Evolutionary conservation across 1,139 yeast species (phyloP).

Genomic region (Wickerhamiella pararugosa): DNA sequence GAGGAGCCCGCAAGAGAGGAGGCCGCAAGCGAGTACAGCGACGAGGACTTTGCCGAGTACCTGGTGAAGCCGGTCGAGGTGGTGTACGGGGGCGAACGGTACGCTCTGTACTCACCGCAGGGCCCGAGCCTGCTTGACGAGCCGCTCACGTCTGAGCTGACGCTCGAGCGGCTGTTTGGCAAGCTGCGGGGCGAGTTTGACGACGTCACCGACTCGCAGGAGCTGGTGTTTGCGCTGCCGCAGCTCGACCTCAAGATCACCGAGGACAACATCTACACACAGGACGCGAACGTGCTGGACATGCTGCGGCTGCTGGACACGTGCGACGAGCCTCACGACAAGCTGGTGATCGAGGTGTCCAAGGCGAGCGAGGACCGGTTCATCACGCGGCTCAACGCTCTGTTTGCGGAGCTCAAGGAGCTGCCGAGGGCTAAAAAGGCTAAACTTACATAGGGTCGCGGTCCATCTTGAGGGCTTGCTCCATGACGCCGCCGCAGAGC

Average conservation of each 20-base stretch:
- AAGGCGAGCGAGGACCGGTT: conserved; percentile 7
- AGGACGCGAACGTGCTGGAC: conserved; percentile 11
- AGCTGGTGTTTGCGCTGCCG: conserved; percentile 9
- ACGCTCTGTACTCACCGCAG: not conserved
- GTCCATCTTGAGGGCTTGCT: conserved; percentile 4
- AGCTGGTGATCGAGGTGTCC: conserved; percentile 6
- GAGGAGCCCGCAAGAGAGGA: not conserved
- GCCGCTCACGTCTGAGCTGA: not conserved
- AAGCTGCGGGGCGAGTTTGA: conserved; percentile 1
- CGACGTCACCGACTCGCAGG: conserved; percentile 2
- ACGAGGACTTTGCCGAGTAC: not conserved
- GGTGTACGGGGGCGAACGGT: not conserved
- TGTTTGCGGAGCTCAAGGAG: conserved; percentile 10
- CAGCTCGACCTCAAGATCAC: conserved; percentile 11
- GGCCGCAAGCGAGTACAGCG: not conserved
- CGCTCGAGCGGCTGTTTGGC: conserved; percentile 4
- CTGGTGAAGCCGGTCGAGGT: not conserved
- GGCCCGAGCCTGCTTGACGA: not conserved
- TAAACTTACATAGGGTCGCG: too few species aligned
- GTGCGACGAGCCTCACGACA: not conserved
- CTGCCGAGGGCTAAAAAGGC: conserved; percentile 18
- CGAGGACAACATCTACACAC: conserved; percentile 12
- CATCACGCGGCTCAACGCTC: conserved; percentile 8
- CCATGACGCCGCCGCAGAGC: conserved; percentile 24
- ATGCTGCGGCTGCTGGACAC: conserved; percentile 8